Evolutionary conservation across 208 protist species (phyloP).

Genomic region (Trichomonas gallinae): DNA sequence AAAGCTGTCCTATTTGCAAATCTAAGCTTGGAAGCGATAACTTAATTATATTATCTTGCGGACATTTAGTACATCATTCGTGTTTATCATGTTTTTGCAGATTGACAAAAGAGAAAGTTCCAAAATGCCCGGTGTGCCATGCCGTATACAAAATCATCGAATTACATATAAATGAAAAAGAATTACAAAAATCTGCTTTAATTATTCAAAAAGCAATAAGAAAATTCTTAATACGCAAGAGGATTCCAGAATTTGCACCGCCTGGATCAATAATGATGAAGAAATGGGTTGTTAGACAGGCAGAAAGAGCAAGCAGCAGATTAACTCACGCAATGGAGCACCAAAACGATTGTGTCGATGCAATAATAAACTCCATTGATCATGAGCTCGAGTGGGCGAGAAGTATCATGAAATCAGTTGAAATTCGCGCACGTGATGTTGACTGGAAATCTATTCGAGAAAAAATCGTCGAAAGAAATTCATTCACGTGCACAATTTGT

Average conservation of each 20-base stretch:
- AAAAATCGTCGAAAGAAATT: not conserved
- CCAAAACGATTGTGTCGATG: not conserved
- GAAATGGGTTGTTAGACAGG: not conserved
- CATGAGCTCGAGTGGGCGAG: not conserved
- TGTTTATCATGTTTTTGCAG: not conserved
- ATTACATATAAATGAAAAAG: not conserved
- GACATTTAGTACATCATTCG: not conserved
- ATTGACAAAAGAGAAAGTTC: not conserved
- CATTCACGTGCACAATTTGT: not conserved
- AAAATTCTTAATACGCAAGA: not conserved
- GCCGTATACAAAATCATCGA: not conserved
- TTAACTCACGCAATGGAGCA: not conserved
- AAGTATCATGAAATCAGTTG: not conserved
- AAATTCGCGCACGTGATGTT: not conserved
- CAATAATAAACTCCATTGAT: not conserved
- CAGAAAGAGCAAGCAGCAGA: not conserved
- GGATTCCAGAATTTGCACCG: not conserved
- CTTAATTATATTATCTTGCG: not conserved
- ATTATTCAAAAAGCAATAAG: not conserved
- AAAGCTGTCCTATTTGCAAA: not conserved
- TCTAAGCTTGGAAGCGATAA: not conserved
- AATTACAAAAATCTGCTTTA: not conserved
- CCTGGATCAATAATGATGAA: not conserved
- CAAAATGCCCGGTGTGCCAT: not conserved
- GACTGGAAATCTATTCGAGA: not conserved